Conservation (phyloP, 192 early-diverging fungal species). For the Coemansia sp. region DNA sequence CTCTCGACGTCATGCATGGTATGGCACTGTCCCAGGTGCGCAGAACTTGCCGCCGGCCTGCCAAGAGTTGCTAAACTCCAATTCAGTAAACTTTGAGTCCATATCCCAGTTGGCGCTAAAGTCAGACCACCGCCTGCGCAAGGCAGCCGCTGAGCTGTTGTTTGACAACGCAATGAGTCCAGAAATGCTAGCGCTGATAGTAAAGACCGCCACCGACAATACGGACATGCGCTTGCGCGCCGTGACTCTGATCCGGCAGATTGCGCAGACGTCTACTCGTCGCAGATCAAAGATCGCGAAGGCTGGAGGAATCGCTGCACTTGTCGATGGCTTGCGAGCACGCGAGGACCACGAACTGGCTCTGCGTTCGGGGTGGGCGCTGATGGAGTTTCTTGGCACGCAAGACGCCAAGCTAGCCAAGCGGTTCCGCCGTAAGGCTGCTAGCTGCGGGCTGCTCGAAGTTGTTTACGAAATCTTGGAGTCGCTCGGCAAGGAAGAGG, state of each 20-base stretch:
- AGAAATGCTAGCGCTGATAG: constrained; percentile 19
- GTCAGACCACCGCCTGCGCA: constrained; percentile 21
- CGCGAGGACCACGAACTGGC: constrained; percentile 23
- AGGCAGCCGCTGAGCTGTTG: constrained; percentile 32
- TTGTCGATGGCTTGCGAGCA: constrained; percentile 24
- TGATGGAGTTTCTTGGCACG: constrained; percentile 26
- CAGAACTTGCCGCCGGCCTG: background rate
- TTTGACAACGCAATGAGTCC: constrained; percentile 29
- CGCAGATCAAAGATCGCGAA: constrained; percentile 5
- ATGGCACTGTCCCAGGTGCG: background rate
- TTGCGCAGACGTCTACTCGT: constrained; percentile 31
- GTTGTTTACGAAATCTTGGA: constrained; percentile 18
- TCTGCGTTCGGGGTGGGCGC: constrained; percentile 17
- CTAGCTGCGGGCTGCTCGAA: constrained; percentile 23
- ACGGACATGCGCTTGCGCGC: constrained; percentile 13
- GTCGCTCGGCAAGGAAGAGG: background rate
- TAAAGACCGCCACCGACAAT: constrained; percentile 10
- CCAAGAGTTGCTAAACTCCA: background rate
- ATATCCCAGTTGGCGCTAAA: constrained; percentile 27
- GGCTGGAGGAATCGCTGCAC: constrained; percentile 23
- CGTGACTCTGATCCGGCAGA: constrained; percentile 16
- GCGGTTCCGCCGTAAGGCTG: constrained; percentile 21
- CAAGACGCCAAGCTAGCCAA: constrained; percentile 11
- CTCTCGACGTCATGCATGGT: constrained; percentile 27
- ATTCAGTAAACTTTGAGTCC: constrained; percentile 13